Base-by-base conservation (phyloP, 139 green algal genomes). In the Auxenochlorella pyrenoidosa region DNA sequence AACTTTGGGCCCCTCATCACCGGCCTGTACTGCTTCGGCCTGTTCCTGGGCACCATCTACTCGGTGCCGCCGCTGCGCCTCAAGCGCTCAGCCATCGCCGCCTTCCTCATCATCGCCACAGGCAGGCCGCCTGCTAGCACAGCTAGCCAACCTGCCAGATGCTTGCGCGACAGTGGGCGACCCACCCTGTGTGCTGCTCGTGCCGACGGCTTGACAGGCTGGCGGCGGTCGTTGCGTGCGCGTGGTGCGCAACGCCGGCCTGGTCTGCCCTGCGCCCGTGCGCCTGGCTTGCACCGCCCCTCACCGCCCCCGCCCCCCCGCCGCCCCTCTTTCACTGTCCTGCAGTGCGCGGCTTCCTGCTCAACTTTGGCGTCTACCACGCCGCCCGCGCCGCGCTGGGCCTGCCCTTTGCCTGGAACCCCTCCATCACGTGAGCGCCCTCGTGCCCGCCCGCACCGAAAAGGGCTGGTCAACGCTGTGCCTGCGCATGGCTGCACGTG, bases 341-440 rank as follows among this genome's bases (percentile, higher is more conserved):
- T 30, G 82, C 71, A 93, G 95, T 99, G 59, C 93, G 98, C 18
- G 98, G 98, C 32, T 98, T 99, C 89, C 92, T 99, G 82, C 94
- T 99, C 30, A 99, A 99, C 91, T 99, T 99, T 91, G 98, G 98
- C 0, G 98, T 99, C n/a, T 99, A 99, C 94, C 93, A 98, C 85
- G 97, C 98, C 34, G 96, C 96, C 0, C 90, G 96, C 8, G 97
- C 97, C 26, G 98, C 98, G 16, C 92, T 99, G 72, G 92, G 94
- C 22, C 88, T 98, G 86, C 89, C 94, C 13, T 99, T 99, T 79
- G 38, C 88, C 41, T 99, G 97, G 97, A 95, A 90, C 87, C 95
- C 96, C 4, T 89, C 94, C 83, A 96, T 98, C 82, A 91, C 87
- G 95, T 97, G 82, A 38, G 82, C 21, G 30, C 70, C 26, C n/a